phyloP scores from a whole-genome alignment of 2,329 filamentous ascomycete genomes.

The Keithomyces neogunnii region DNA sequence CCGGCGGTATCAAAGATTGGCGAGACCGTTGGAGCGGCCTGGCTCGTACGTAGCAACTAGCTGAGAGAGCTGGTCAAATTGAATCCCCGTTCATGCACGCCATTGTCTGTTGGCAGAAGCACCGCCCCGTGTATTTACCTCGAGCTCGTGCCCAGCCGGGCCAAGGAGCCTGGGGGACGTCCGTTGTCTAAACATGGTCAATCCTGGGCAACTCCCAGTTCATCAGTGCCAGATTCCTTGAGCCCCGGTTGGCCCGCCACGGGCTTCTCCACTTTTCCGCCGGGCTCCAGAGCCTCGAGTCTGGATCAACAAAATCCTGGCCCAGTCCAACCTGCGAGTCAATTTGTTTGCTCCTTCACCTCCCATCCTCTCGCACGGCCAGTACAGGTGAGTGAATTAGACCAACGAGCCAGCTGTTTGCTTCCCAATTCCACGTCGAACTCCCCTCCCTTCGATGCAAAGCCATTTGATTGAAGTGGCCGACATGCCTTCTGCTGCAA shows the following conservation, averaged over 20 bases:
- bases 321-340: conserved; percentile 12
- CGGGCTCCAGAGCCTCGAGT: conserved; percentile 7
- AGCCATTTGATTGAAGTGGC: neutral
- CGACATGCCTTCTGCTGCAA: neutral
- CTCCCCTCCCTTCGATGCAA: neutral
- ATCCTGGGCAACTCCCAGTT: neutral
- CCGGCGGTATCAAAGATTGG: too few species aligned
- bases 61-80: too few species aligned
- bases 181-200: too few species aligned
- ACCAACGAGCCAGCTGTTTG: neutral
- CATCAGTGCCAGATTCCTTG: neutral
- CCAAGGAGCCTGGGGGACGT: too few species aligned
- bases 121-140: too few species aligned
- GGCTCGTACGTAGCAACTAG: too few species aligned
- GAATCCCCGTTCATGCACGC: too few species aligned
- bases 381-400: conserved; percentile 8
- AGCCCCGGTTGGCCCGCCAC: conserved; percentile 12
- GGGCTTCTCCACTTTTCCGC: conserved; percentile 11
- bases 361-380: conserved; percentile 8
- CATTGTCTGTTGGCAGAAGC: too few species aligned
- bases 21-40: too few species aligned
- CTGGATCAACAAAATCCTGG: conserved; percentile 17
- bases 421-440: neutral
- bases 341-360: conserved; percentile 11
- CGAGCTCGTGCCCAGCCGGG: too few species aligned